Percentiles rank a stretch among this genome's conserved stretches.
Conservation (phyloP, 257 asterid genomes). For the Coffea canephora region DNA sequence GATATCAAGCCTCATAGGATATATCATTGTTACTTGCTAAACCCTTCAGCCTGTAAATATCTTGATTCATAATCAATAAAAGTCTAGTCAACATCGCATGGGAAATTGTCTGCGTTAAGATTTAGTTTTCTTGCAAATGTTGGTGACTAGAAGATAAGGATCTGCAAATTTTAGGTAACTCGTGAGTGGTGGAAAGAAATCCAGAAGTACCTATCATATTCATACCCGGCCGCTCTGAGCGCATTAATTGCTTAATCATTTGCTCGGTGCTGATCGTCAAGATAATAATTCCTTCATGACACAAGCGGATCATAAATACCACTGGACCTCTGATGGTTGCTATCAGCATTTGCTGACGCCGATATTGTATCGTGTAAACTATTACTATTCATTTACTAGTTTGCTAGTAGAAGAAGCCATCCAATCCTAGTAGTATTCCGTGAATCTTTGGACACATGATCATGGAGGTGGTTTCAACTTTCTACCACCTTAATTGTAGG, state of each 20-base stretch:
- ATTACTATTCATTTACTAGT: neutral
- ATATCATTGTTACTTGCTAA: too few species aligned
- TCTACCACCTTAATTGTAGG: neutral
- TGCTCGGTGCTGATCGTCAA: neutral
- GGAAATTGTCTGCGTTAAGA: neutral
- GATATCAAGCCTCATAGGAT: neutral
- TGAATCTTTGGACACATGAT: neutral
- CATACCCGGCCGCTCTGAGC: neutral
- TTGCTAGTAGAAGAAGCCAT: neutral
- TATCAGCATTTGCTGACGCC: neutral
- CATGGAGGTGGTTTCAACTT: neutral
- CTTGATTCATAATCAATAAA: neutral
- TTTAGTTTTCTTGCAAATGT: neutral
- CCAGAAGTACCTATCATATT: neutral
- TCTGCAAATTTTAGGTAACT: neutral
- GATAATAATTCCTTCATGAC: neutral
- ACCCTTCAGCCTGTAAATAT: neutral
- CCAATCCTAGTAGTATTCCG: neutral
- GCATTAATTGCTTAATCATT: conserved; percentile 23
- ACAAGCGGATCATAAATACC: neutral
- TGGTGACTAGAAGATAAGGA: neutral
- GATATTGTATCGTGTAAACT: neutral
- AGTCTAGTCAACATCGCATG: conserved; percentile 9
- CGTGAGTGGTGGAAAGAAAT: neutral
- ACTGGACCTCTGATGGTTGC: conserved; percentile 6